phyloP scores from a whole-genome alignment of 352 stramenopile genomes.

The Salisapilia sapeloensis region DNA sequence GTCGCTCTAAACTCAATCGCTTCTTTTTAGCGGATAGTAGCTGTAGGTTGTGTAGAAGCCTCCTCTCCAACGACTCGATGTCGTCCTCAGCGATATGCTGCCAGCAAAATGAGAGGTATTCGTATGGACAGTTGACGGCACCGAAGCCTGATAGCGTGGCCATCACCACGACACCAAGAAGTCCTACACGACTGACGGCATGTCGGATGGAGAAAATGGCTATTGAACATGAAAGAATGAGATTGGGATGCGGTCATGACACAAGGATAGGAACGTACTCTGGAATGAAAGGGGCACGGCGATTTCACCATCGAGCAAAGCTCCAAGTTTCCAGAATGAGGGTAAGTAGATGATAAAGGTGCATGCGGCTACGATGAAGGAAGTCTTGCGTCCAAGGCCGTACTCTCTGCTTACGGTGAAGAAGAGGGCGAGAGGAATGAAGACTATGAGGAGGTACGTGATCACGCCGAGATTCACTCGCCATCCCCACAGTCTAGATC shows the following conservation, averaged over 20 bases:
- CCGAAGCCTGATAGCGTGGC: conserved; percentile 66
- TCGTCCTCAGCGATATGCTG: conserved; percentile 53
- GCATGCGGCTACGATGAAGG: conserved; percentile 5
- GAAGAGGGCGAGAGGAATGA: conserved; percentile 62
- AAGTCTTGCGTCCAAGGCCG: conserved; percentile 10
- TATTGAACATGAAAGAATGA: conserved; percentile 4
- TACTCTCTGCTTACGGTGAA: conserved; percentile 58
- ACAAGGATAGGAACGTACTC: conserved; percentile 8
- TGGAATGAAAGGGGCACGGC: conserved; percentile 16
- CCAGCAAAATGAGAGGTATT: conserved; percentile 78
- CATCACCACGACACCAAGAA: conserved; percentile 73
- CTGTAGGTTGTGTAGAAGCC: conserved; percentile 63
- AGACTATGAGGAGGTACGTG: conserved; percentile 54
- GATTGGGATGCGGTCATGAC: too few relatives aligned
- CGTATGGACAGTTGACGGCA: conserved; percentile 72
- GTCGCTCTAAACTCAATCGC: conserved; percentile 33
- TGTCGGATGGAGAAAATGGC: conserved; percentile 62
- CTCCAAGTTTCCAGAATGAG: conserved; percentile 52
- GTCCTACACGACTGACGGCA: conserved; percentile 66
- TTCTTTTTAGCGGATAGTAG: conserved; percentile 79
- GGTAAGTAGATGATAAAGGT: conserved; percentile 46
- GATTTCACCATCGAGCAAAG: conserved; percentile 25
- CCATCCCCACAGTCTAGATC: conserved; percentile 59
- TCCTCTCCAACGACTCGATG: conserved; percentile 67
- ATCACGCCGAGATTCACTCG: conserved; percentile 56